Base-by-base conservation (phyloP, 139 green algal genomes). In the Coccomyxa sp. region DNA sequence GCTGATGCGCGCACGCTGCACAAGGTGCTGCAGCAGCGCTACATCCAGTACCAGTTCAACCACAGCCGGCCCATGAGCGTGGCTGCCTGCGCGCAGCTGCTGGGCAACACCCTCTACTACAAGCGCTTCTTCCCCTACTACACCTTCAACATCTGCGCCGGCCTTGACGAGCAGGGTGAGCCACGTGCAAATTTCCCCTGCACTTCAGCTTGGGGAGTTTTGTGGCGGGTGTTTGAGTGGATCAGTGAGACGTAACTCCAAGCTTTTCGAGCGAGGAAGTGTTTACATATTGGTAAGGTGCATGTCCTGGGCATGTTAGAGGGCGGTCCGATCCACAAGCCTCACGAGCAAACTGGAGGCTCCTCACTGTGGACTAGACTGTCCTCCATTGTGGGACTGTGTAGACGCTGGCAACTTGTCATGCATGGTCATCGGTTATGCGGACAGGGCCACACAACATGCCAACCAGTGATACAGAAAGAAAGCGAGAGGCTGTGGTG, bases 91-190 rank as follows among this genome's bases (percentile, higher is more conserved):
- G 96, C 97, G 7, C 97, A 99, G 93, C 93, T 98, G 80, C 90
- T 99, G 51, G 94, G 91, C 76, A 99, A 98, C 93, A 99, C 96
- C 15, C 88, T 98, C 67, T 98, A 98, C 89, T 93, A 95, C 86
- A 96, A 98, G 88, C 93, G 97, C 82, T 99, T 99, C 94, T 99
- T 99, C 87, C 97, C 97, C 10, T 99, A 98, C 90, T 99, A 98
- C 95, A 98, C 97, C 23, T 99, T 98, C 87, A 99, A 98, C 91
- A 86, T 99, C 30, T 89, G 92, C n/a, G 94, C 89, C 0, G 97
- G 97, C 28, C 88, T 99, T 32, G 97, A 99, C 85, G 88, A 93
- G 21, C 78, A 99, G 77, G 96, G 95, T 96, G 77, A 58, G 91
- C 7, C 13, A 10, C 31, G 58, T 11, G 16, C 0, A 7, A 25